Evolutionary conservation across 2,329 filamentous ascomycete genomes (phyloP).

Genomic region (Pleochaeta shiraiana): DNA sequence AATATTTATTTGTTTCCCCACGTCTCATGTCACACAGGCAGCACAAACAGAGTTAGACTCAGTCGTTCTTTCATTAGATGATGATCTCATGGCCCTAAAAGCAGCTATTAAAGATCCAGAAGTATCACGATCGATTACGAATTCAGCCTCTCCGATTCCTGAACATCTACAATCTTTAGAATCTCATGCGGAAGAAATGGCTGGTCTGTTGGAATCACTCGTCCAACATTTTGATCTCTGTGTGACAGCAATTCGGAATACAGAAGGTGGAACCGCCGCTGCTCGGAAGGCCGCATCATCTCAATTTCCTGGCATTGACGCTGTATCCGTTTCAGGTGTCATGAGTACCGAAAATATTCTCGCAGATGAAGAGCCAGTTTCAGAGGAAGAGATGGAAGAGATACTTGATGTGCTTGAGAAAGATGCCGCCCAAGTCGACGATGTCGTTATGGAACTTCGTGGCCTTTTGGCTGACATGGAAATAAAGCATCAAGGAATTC

Average conservation of each 20-base stretch:
- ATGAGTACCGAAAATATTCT: constrained; percentile 33
- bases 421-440: constrained; percentile 45
- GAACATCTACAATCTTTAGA: constrained; percentile 23
- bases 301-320: constrained; percentile 25
- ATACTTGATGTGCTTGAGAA: constrained; percentile 64
- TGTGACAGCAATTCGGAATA: constrained; percentile 75
- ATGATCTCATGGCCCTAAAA: constrained; percentile 45
- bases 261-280: constrained; percentile 56
- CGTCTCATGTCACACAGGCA: constrained; percentile 21
- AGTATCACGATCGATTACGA: constrained; percentile 10
- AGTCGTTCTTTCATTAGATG: constrained; percentile 45
- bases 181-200: constrained; percentile 57
- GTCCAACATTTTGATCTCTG: constrained; percentile 85
- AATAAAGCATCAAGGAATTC: constrained; percentile 38
- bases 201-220: constrained; percentile 55
- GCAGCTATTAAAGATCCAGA: constrained; percentile 19
- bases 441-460: constrained; percentile 46
- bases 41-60: constrained; percentile 54
- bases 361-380: constrained; percentile 39
- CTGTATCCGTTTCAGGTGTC: constrained; percentile 42
- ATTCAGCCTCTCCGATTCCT: constrained; percentile 21
- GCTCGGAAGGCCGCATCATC: constrained; percentile 46
- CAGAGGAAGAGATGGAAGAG: constrained; percentile 52
- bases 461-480: constrained; percentile 63
- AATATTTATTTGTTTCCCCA: background rate